A percentile compares a stretch with the other conserved stretches of the same genome.
phyloP scores from a whole-genome alignment of 441 rosid species.

The Corymbia calophylla region DNA sequence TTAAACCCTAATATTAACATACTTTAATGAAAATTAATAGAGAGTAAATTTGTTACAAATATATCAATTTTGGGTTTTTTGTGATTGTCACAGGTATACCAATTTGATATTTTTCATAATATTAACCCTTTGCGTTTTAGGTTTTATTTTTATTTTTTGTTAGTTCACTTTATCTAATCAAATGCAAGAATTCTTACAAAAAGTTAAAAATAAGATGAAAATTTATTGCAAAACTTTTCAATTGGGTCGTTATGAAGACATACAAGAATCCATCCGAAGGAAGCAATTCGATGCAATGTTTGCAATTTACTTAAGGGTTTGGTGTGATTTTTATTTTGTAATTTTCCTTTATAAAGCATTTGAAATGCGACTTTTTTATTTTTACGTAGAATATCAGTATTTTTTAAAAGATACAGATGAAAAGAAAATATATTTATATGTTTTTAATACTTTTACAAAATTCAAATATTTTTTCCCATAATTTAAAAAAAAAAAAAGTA shows the following conservation, averaged over 20 bases:
- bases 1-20: too few relatives aligned
- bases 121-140: background rate
- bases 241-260: background rate
- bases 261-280: background rate
- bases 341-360: background rate
- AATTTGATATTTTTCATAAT: too few relatives aligned
- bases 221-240: rapidly evolving
- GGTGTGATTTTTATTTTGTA: background rate
- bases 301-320: background rate
- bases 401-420: background rate
- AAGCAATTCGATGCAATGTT: background rate
- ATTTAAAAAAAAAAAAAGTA: rapidly evolving
- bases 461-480: background rate
- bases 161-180: background rate
- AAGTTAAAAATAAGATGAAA: background rate
- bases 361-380: rapidly evolving
- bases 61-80: too few relatives aligned
- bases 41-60: too few relatives aligned
- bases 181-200: background rate
- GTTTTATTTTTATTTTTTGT: background rate
- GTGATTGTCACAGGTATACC: too few relatives aligned
- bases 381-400: background rate
- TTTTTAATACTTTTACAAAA: background rate
- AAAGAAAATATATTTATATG: background rate
- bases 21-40: too few relatives aligned